phyloP scores from a whole-genome alignment of 306 rosid species.

The Neltuma alba region DNA sequence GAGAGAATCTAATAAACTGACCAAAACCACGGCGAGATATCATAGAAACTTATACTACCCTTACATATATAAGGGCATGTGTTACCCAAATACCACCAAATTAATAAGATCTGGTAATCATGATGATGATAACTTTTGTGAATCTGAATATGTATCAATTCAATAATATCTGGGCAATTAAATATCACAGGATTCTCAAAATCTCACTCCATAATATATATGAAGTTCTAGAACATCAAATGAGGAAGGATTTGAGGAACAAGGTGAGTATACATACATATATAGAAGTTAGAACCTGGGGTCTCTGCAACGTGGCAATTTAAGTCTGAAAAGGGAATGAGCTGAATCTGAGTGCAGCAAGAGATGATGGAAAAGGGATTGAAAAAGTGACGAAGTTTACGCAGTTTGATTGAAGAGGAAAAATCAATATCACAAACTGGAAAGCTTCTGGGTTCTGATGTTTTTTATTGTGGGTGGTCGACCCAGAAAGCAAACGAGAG shows the following conservation, averaged over 20 bases:
- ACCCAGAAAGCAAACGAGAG: constrained; percentile 7
- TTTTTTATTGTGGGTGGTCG: background rate
- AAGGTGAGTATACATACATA: background rate
- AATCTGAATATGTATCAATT: constrained; percentile 2
- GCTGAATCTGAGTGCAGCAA: constrained; percentile 21
- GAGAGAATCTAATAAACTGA: constrained; percentile 42
- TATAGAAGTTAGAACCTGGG: background rate
- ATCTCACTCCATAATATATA: background rate
- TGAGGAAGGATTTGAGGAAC: background rate
- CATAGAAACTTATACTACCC: no score
- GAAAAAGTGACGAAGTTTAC: background rate
- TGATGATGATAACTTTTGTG: background rate
- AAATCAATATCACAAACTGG: constrained; percentile 26
- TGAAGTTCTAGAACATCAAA: background rate
- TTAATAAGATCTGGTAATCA: background rate
- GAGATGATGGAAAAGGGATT: constrained; percentile 21
- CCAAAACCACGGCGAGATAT: constrained; percentile 53
- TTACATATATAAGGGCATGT: constrained; percentile 42
- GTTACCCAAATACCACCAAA: constrained; percentile 18
- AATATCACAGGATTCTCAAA: constrained; percentile 31
- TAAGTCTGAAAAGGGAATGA: constrained; percentile 20
- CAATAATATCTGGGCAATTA: background rate
- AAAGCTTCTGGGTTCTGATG: constrained; percentile 13
- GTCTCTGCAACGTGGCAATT: constrained; percentile 30
- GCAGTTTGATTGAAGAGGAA: constrained; percentile 14